Conservation (phyloP, 2,329 filamentous ascomycete species). For the Fusarium camptoceras region DNA sequence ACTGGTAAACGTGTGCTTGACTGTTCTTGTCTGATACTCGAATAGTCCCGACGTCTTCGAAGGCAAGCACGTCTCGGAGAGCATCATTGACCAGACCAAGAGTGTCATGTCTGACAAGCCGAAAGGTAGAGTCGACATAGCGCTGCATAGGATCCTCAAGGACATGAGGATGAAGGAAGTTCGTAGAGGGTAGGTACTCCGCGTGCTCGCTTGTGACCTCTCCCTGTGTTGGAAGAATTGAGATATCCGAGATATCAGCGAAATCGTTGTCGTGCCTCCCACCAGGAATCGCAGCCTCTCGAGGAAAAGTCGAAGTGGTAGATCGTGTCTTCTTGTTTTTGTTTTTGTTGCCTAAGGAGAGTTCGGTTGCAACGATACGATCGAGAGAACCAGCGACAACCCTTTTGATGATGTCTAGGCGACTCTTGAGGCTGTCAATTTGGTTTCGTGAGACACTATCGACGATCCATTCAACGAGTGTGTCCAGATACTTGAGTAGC, state of each 20-base stretch:
- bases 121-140: slow-evolving; percentile 17
- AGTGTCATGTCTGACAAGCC: slow-evolving; percentile 20
- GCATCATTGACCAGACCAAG: slow-evolving; percentile 11
- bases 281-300: neutral
- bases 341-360: neutral
- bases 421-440: neutral
- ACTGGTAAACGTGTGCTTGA: neutral
- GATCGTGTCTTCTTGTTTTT: neutral
- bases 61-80: neutral
- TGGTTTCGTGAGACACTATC: neutral
- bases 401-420: slow-evolving; percentile 2
- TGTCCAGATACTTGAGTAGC: neutral
- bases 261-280: slow-evolving; percentile 36
- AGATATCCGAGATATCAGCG: slow-evolving; percentile 30
- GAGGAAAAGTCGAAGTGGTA: neutral
- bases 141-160: slow-evolving; percentile 7
- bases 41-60: neutral
- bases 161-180: slow-evolving; percentile 10
- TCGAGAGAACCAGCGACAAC: neutral
- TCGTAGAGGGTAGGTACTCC: slow-evolving; percentile 14
- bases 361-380: neutral
- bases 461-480: neutral
- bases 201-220: slow-evolving; percentile 2
- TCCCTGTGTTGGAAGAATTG: slow-evolving; percentile 10
- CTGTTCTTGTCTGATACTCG: neutral